Conservation (phyloP, 23 red algal genomes). For the Chondrus crispus region DNA sequence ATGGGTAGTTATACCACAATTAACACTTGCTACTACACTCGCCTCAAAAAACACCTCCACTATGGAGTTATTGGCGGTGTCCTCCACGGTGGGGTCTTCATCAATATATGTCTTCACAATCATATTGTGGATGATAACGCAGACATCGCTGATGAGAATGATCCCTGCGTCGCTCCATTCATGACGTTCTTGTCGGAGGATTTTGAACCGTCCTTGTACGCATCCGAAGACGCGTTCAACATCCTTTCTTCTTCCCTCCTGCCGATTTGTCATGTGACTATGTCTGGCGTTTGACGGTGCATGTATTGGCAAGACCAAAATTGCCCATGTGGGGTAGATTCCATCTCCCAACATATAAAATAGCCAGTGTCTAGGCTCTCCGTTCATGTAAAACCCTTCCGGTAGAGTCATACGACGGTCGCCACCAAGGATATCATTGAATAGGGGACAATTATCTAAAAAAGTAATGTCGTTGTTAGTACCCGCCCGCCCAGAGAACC, state of each 20-base stretch:
- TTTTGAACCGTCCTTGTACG: conserved; percentile 31
- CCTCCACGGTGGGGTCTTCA: too few relatives aligned
- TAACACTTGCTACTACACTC: too few relatives aligned
- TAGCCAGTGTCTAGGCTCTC: neutral
- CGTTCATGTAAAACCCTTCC: conserved; percentile 1
- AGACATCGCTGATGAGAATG: conserved; percentile 16
- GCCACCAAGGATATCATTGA: neutral
- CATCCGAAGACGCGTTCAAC: conserved; percentile 28
- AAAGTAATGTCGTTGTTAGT: conserved; percentile 33
- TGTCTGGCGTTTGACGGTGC: neutral
- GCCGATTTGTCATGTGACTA: neutral
- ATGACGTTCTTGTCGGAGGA: neutral
- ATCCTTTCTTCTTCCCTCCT: conserved; percentile 7
- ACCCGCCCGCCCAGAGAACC: neutral
- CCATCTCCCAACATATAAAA: neutral
- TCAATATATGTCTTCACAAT: neutral
- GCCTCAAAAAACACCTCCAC: too few relatives aligned
- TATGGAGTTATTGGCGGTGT: too few relatives aligned
- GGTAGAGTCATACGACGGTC: neutral
- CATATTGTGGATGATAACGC: conserved; percentile 52
- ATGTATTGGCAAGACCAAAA: neutral
- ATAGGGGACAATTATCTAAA: conserved; percentile 21
- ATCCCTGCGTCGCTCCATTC: conserved; percentile 23
- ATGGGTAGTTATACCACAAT: too few relatives aligned
- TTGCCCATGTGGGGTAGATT: conserved; percentile 24